Evolutionary conservation across 2,329 filamentous ascomycete genomes (phyloP), one percentile per base, ranked within the genome.

Genomic region (Cladophialophora bantiana): DNA sequence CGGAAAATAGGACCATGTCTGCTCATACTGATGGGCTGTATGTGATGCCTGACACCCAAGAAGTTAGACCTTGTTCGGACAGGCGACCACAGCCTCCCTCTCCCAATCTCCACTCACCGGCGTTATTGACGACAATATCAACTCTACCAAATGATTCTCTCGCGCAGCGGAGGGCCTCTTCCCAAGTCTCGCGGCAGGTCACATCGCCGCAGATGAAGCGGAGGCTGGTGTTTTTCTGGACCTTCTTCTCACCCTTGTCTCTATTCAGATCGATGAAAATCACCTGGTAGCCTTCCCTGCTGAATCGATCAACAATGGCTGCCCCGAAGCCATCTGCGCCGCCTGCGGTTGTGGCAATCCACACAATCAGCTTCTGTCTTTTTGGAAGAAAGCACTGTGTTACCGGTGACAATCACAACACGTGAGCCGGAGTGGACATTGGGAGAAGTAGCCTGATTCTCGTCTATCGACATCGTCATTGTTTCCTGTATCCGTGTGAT

Each of bases 121-220:
- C 70, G 62, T 67, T 65, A 26, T 72, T 72, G 12, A 72, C 66
- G 52, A 71, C 58, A 20, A 71, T 65, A 54, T 71, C 70, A 34
- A 72, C 62, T 10, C 61, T 63, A 13, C 68, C 70, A 42, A 59
- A 59, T 18, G 20, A 40, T 20, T 20, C 38, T 26, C 32, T 59
- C 18, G 3, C 56, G 9, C 35, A 38, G 7, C n/a, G 13, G 9
- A 59, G 36, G 40, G 56, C 13, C 35, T 59, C 13, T 40, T 59
- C 56, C 56, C 56, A 59, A 7, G 56, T 59, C 36, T 59, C 56
- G 18, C 36, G 35, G 12, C 15, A 15, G 4, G 56, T 59, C 18
- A 59, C 36, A 20, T 59, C 56, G 18, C 56, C 56, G 26, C 18
- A 45, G 20, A 59, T 40, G 32, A 59, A 59, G 36, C 45, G 38